These are phyloP conservation scores for Fusarium circinatum DNA, from an alignment of 2,329 filamentous ascomycete species.

Conservation along the genomic window DNA sequence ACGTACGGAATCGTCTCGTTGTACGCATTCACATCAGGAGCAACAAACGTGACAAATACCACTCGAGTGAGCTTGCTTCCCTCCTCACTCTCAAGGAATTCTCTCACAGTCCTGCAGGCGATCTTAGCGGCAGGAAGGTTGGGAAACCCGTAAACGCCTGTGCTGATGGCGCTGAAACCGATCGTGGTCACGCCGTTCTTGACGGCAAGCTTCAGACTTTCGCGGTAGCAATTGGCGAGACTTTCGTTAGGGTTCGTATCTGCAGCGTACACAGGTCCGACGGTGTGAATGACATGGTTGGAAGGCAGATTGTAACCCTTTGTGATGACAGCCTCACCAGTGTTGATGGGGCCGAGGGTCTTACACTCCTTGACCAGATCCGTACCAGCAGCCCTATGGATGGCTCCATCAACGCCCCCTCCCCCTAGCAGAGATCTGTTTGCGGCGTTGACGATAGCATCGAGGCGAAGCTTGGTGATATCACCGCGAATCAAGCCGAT, in stretches of 20 bases:
- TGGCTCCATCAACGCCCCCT: slow-evolving; percentile 90
- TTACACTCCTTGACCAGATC: slow-evolving; percentile 75
- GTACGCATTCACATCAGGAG: slow-evolving; percentile 82
- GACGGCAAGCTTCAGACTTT: slow-evolving; percentile 77
- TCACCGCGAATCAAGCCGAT: slow-evolving; percentile 78
- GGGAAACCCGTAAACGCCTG: slow-evolving; percentile 91
- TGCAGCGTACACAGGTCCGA: slow-evolving; percentile 79
- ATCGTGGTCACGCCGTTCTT: slow-evolving; percentile 73
- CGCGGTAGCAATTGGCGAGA: slow-evolving; percentile 73
- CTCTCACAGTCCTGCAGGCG: slow-evolving; percentile 69
- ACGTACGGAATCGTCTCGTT: slow-evolving; percentile 74
- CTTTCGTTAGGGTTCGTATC: slow-evolving; percentile 57
- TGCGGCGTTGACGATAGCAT: slow-evolving; percentile 93
- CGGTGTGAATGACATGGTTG: slow-evolving; percentile 86
- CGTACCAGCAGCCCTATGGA: slow-evolving; percentile 83
- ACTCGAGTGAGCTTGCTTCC: slow-evolving; percentile 72
- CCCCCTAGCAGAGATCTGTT: slow-evolving; percentile 83
- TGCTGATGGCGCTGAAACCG: slow-evolving; percentile 87
- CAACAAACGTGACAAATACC: slow-evolving; percentile 85
- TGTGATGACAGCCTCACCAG: slow-evolving; percentile 87
- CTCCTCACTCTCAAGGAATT: slow-evolving; percentile 61
- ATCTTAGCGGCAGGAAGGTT: slow-evolving; percentile 75
- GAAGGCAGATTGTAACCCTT: slow-evolving; percentile 79
- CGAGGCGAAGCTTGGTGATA: slow-evolving; percentile 81
- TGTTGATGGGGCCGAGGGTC: slow-evolving; percentile 76